A percentile compares a stretch with the other conserved stretches of the same genome.
Conservation (phyloP, 2,329 filamentous ascomycete species). For the Pyrenochaeta sp. region DNA sequence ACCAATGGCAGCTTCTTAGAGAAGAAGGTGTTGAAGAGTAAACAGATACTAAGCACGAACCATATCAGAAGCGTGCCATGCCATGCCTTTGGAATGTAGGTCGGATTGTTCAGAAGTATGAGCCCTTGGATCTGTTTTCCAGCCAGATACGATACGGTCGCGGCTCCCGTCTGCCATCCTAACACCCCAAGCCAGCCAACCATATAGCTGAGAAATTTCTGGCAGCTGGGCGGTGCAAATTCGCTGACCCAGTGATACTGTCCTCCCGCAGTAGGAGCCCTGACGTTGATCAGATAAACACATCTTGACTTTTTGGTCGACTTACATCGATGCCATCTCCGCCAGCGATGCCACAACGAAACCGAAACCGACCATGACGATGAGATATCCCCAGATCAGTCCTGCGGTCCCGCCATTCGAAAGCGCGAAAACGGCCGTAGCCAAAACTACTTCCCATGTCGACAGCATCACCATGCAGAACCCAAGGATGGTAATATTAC, state of each 20-base stretch:
- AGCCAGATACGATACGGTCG: slow-evolving; percentile 23
- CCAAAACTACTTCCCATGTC: slow-evolving; percentile 30
- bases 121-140: slow-evolving; percentile 47
- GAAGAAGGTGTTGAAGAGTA: slow-evolving; percentile 53
- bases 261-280: background rate
- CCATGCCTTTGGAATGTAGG: slow-evolving; percentile 53
- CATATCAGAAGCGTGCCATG: slow-evolving; percentile 57
- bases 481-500: slow-evolving; percentile 23
- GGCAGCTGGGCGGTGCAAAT: slow-evolving; percentile 45
- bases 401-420: slow-evolving; percentile 41
- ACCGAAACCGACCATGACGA: slow-evolving; percentile 33
- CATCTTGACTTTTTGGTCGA: background rate
- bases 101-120: slow-evolving; percentile 48
- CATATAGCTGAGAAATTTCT: slow-evolving; percentile 48
- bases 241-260: slow-evolving; percentile 33
- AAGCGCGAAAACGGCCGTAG: slow-evolving; percentile 23
- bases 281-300: background rate
- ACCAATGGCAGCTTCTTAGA: slow-evolving; percentile 48
- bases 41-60: slow-evolving; percentile 31
- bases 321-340: slow-evolving; percentile 47
- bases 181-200: slow-evolving; percentile 51
- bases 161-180: slow-evolving; percentile 48
- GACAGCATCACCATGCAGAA: slow-evolving; percentile 31
- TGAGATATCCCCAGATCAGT: slow-evolving; percentile 39
- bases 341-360: slow-evolving; percentile 35